Percentiles rank a stretch among this genome's conserved stretches.
These are phyloP conservation scores for Yarrowia hollandica DNA, from an alignment of 805 yeast species.

Conservation along the genomic window DNA sequence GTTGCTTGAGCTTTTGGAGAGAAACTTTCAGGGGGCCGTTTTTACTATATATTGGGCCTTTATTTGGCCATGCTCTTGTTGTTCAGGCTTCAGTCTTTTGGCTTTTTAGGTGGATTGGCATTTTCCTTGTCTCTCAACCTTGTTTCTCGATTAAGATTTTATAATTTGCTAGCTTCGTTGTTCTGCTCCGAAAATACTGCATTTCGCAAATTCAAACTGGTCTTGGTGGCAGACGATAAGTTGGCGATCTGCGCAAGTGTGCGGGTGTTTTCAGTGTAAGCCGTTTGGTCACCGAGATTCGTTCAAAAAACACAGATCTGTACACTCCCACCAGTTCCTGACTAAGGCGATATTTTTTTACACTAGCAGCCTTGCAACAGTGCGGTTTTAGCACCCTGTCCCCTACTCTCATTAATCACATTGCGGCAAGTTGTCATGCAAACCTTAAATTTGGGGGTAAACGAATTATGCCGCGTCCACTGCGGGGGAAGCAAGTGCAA, in stretches of 20 bases:
- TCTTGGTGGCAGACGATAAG: constrained; percentile 9
- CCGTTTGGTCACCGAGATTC: no score
- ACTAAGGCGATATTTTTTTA: background rate
- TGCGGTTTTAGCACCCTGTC: background rate
- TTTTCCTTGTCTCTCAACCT: background rate
- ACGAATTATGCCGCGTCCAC: constrained; percentile 10
- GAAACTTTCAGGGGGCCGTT: background rate
- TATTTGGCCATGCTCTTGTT: constrained; percentile 4
- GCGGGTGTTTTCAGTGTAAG: no score
- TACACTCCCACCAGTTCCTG: background rate
- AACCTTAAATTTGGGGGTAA: background rate
- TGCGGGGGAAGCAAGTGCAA: constrained; percentile 18
- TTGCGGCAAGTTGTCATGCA: background rate
- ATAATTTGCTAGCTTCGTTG: constrained; percentile 2
- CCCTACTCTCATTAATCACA: background rate
- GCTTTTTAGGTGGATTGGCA: background rate
- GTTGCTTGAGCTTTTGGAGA: background rate
- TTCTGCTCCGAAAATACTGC: background rate
- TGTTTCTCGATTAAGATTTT: background rate
- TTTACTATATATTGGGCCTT: constrained; percentile 17
- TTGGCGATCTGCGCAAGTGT: constrained; percentile 9
- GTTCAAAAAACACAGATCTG: no score
- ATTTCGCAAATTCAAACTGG: background rate
- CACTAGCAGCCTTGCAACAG: background rate
- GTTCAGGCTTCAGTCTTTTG: constrained; percentile 8